Conservation (phyloP, 257 asterid species). For the Capsicum chinense region DNA sequence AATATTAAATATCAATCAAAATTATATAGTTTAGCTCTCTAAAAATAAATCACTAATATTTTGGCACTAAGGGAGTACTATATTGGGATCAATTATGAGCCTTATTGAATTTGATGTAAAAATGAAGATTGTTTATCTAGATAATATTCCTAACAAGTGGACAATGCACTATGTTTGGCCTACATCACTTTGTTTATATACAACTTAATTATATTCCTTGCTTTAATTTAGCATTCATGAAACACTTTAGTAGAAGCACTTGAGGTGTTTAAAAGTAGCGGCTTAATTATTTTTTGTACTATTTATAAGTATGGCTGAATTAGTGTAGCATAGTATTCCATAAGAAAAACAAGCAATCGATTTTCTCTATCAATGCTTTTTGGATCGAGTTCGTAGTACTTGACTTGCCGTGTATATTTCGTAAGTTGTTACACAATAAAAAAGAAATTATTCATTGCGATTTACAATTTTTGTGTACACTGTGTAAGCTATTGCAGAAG, state of each 20-base stretch:
- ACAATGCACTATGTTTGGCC: constrained; percentile 19
- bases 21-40: not conserved
- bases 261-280: not conserved
- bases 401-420: no score
- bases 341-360: no score
- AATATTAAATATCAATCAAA: not conserved
- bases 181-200: not conserved
- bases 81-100: constrained; percentile 11
- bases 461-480: no score
- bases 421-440: no score
- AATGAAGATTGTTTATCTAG: constrained; percentile 8
- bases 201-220: constrained; percentile 6
- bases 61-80: not conserved
- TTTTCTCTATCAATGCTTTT: no score
- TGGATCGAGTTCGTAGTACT: no score
- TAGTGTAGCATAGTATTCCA: not conserved
- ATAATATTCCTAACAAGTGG: constrained; percentile 10
- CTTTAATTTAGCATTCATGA: constrained; percentile 19
- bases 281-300: not conserved
- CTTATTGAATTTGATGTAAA: not conserved
- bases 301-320: not conserved
- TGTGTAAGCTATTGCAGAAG: no score
- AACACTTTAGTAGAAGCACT: not conserved
- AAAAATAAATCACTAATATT: not conserved
- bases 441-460: no score